A percentile compares a stretch with the other conserved stretches of the same genome.
Conservation (phyloP, 352 stramenopile genomes). For the Sclerospora graminicola region DNA sequence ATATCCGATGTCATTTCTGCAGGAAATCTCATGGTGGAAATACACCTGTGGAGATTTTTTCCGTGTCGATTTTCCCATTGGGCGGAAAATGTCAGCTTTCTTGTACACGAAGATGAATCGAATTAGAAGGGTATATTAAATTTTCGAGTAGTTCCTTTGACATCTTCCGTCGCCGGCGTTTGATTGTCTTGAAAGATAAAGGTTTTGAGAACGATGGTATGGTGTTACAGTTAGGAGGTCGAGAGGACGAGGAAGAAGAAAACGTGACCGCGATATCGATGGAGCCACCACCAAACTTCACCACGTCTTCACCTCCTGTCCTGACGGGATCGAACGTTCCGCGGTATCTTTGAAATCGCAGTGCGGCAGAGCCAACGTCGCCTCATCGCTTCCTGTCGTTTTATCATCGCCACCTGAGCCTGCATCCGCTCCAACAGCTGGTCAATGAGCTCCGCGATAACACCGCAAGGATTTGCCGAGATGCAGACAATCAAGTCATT, state of each 20-base stretch:
- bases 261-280: slow-evolving; percentile 6
- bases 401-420: slow-evolving; percentile 31
- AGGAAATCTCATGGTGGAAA: no score
- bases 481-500: slow-evolving; percentile 38
- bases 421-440: slow-evolving; percentile 22
- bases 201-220: slow-evolving; percentile 11
- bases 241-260: slow-evolving; percentile 9
- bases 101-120: no score
- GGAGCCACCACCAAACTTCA: slow-evolving; percentile 27
- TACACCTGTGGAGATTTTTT: no score
- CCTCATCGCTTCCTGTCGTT: slow-evolving; percentile 24
- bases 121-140: no score
- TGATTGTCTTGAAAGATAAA: slow-evolving; percentile 19
- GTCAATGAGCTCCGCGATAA: slow-evolving; percentile 41
- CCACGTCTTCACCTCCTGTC: slow-evolving; percentile 48
- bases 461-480: slow-evolving; percentile 41
- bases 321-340: slow-evolving; percentile 58
- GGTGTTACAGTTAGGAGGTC: slow-evolving; percentile 18
- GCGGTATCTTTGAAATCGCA: slow-evolving; percentile 63
- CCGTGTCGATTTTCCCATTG: no score
- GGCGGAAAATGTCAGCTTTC: no score
- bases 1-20: no score
- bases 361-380: slow-evolving; percentile 29
- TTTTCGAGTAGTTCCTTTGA: no score
- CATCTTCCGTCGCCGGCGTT: slow-evolving; percentile 6